Evolutionary conservation across 2,329 filamentous ascomycete genomes (phyloP).

Genomic region (Cercospora beticola): DNA sequence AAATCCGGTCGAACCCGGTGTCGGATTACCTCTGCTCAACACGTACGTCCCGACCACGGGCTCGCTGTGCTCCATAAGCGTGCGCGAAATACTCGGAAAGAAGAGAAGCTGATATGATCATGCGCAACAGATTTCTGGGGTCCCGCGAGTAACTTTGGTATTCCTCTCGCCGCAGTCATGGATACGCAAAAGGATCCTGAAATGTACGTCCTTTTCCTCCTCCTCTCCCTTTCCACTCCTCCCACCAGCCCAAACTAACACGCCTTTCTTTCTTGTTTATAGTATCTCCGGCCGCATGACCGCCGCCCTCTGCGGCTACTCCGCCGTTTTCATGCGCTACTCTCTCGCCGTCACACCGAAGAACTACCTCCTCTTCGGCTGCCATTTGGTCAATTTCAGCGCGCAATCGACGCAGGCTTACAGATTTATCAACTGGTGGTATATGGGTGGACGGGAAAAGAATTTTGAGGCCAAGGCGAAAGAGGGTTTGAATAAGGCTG

Average conservation of each 20-base stretch:
- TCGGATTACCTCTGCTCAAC: slow-evolving; percentile 55
- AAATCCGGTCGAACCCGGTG: slow-evolving; percentile 51
- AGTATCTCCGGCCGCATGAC: slow-evolving; percentile 68
- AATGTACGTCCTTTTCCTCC: slow-evolving; percentile 50
- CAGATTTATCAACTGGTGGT: slow-evolving; percentile 62
- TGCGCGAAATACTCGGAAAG: no score
- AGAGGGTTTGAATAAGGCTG: slow-evolving; percentile 34
- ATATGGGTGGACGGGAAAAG: slow-evolving; percentile 49
- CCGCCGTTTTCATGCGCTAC: slow-evolving; percentile 66
- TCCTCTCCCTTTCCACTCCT: no score
- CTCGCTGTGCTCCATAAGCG: background rate
- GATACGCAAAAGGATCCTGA: slow-evolving; percentile 56
- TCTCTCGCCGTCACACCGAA: slow-evolving; percentile 61
- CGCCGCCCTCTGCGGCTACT: slow-evolving; percentile 60
- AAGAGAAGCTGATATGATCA: background rate
- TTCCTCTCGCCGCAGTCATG: slow-evolving; percentile 54
- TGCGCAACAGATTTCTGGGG: slow-evolving; percentile 51
- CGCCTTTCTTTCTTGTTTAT: background rate
- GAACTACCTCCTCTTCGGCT: slow-evolving; percentile 68
- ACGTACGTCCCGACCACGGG: slow-evolving; percentile 40
- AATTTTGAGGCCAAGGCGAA: slow-evolving; percentile 41
- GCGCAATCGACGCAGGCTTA: slow-evolving; percentile 62
- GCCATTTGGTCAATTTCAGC: slow-evolving; percentile 64
- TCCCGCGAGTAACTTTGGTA: slow-evolving; percentile 50
- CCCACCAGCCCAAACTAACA: slow-evolving; percentile 6